Conservation (phyloP, 1,139 yeast species). For the Cylindricascospora bacillispora region DNA sequence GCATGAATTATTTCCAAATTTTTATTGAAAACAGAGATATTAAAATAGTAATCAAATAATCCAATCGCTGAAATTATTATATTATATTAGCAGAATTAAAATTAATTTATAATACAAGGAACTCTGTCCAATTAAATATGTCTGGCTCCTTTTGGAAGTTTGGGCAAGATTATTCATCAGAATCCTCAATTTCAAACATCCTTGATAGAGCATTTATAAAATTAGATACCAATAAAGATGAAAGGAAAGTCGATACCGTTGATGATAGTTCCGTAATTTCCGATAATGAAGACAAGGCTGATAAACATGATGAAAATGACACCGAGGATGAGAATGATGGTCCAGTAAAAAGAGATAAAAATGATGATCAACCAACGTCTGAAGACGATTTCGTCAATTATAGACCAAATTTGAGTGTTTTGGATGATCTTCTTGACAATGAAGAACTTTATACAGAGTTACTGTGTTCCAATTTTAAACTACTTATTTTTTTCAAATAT, state of each 20-base stretch:
- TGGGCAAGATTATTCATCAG: slow-evolving; percentile 70
- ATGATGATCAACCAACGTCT: slow-evolving; percentile 16
- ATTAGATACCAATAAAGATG: slow-evolving; percentile 11
- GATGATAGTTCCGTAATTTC: slow-evolving; percentile 4
- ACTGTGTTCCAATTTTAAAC: slow-evolving; percentile 66
- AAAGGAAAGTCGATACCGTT: slow-evolving; percentile 8
- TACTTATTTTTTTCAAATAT: slow-evolving; percentile 69
- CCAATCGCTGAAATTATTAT: no score
- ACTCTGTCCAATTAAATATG: no score
- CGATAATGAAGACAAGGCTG: slow-evolving; percentile 7
- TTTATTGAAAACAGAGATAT: no score
- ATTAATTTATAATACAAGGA: no score
- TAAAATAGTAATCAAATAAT: no score
- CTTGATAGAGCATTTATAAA: slow-evolving; percentile 34
- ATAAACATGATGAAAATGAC: slow-evolving; percentile 10
- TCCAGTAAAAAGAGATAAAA: no score
- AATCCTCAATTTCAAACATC: slow-evolving; percentile 60
- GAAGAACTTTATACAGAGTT: slow-evolving; percentile 78
- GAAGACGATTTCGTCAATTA: slow-evolving; percentile 23
- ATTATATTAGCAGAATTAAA: no score
- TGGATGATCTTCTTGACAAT: slow-evolving; percentile 69
- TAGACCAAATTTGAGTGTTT: slow-evolving; percentile 30
- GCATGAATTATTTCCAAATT: no score
- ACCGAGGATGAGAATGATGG: slow-evolving; percentile 17
- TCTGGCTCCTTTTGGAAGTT: slow-evolving; percentile 87